Conservation (phyloP, 2,329 filamentous ascomycete genomes). For the Metarhizium album region DNA sequence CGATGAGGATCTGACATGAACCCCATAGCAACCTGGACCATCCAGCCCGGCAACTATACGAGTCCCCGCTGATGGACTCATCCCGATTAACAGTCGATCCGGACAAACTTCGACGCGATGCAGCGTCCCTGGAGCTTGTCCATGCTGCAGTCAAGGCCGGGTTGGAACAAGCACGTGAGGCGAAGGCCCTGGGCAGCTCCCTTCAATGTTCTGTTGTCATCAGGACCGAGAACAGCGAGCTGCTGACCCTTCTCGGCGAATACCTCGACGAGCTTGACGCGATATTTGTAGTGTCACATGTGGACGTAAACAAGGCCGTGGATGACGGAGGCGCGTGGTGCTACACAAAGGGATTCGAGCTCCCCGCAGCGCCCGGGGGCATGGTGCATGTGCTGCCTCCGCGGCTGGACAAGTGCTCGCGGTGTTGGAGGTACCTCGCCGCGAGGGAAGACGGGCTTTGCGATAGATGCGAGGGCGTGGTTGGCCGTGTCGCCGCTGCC, state of each 20-base stretch:
- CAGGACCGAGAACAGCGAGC: constrained; percentile 27
- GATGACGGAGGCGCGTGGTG: constrained; percentile 26
- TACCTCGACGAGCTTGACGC: constrained; percentile 43
- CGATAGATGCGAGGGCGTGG: constrained; percentile 57
- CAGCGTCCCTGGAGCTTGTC: constrained; percentile 40
- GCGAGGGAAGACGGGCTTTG: constrained; percentile 57
- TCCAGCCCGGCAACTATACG: constrained; percentile 39
- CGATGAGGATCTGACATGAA: constrained; percentile 8
- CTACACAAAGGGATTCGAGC: constrained; percentile 32
- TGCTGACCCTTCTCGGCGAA: constrained; percentile 24
- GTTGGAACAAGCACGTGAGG: constrained; percentile 60
- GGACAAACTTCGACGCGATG: constrained; percentile 27
- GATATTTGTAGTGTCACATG: constrained; percentile 60
- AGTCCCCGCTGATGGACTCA: constrained; percentile 30
- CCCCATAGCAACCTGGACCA: constrained; percentile 16
- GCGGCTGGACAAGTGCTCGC: constrained; percentile 57
- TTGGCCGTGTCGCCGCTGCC: constrained; percentile 23
- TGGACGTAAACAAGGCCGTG: constrained; percentile 33
- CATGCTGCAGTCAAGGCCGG: constrained; percentile 61
- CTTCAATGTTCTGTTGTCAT: constrained; percentile 65
- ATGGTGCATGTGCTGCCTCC: constrained; percentile 38
- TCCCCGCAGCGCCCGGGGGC: constrained; percentile 22
- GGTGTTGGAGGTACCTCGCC: constrained; percentile 86
- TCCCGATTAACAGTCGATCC: constrained; percentile 28
- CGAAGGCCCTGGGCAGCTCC: constrained; percentile 68